Evolutionary conservation across 2,329 filamentous ascomycete species (phyloP).

Genomic region (Claviceps fusiformis): DNA sequence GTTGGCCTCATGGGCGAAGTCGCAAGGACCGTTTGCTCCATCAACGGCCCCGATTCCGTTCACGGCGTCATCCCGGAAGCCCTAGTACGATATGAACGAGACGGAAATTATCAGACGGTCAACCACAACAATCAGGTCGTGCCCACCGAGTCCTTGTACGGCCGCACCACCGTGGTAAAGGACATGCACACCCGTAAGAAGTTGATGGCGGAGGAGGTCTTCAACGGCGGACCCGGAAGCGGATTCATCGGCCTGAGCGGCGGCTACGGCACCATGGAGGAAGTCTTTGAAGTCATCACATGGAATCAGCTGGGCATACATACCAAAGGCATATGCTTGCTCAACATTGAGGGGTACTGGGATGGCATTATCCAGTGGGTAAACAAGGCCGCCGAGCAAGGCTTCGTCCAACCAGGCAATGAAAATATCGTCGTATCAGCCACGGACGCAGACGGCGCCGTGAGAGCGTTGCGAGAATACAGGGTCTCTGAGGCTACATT

Average conservation of each 20-base stretch:
- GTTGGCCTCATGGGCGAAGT: conserved; percentile 92
- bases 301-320: conserved; percentile 98
- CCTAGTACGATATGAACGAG: conserved; percentile 65
- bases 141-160: conserved; percentile 55
- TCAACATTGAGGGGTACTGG: conserved; percentile 87
- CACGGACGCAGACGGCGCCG: conserved; percentile 55
- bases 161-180: conserved; percentile 72
- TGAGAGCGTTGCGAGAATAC: conserved; percentile 59
- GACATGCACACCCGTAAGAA: conserved; percentile 97
- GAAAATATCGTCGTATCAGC: conserved; percentile 69
- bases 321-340: conserved; percentile 59
- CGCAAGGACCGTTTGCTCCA: conserved; percentile 69
- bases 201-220: conserved; percentile 81
- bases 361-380: conserved; percentile 78
- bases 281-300: conserved; percentile 79
- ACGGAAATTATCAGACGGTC: conserved; percentile 37
- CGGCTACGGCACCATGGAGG: conserved; percentile 91
- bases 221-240: conserved; percentile 65
- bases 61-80: conserved; percentile 90
- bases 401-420: conserved; percentile 63
- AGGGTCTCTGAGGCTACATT: conserved; percentile 60
- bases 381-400: conserved; percentile 55
- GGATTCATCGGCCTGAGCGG: conserved; percentile 84
- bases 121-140: conserved; percentile 38
- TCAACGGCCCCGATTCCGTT: conserved; percentile 68